These are phyloP conservation scores for Podospora pseudopauciseta DNA, from an alignment of 495 filamentous ascomycete genomes.

Conservation along the genomic window DNA sequence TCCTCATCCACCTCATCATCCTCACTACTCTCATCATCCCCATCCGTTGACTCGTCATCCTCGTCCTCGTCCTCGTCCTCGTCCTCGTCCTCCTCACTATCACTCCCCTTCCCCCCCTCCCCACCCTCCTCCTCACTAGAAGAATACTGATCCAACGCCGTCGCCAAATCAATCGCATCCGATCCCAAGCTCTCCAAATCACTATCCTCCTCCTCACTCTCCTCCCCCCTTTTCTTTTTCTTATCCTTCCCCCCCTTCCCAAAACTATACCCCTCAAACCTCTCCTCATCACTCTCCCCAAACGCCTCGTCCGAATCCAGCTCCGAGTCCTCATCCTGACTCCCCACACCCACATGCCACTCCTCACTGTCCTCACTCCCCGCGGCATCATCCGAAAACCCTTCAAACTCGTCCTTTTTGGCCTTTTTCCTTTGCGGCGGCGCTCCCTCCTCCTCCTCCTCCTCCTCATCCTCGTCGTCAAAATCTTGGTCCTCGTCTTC, in stretches of 20 bases:
- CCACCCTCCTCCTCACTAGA: constrained; percentile 32
- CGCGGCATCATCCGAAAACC: constrained; percentile 43
- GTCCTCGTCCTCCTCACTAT: constrained; percentile 27
- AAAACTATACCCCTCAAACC: constrained; percentile 73
- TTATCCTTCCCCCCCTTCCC: constrained; percentile 55
- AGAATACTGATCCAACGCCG: constrained; percentile 70
- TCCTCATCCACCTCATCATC: constrained; percentile 55
- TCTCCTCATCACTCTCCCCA: constrained; percentile 82
- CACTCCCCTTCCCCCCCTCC: constrained; percentile 4
- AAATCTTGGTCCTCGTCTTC: constrained; percentile 54
- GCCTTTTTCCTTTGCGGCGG: constrained; percentile 40
- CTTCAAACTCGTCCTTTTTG: constrained; percentile 39
- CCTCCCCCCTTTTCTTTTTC: constrained; percentile 29
- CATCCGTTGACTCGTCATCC: constrained; percentile 46
- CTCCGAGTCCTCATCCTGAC: constrained; percentile 74
- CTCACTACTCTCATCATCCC: constrained; percentile 47
- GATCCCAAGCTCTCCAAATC: constrained; percentile 62
- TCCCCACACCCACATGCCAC: constrained; percentile 74
- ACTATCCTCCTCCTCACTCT: constrained; percentile 50
- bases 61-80: constrained; percentile 31
- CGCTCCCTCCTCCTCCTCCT: constrained; percentile 24
- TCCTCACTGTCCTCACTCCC: constrained; percentile 79
- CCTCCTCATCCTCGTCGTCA: constrained; percentile 53
- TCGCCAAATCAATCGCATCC: constrained; percentile 80
- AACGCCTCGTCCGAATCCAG: constrained; percentile 92